Conservation (phyloP, 441 rosid genomes). For the Lepidium campestre region DNA sequence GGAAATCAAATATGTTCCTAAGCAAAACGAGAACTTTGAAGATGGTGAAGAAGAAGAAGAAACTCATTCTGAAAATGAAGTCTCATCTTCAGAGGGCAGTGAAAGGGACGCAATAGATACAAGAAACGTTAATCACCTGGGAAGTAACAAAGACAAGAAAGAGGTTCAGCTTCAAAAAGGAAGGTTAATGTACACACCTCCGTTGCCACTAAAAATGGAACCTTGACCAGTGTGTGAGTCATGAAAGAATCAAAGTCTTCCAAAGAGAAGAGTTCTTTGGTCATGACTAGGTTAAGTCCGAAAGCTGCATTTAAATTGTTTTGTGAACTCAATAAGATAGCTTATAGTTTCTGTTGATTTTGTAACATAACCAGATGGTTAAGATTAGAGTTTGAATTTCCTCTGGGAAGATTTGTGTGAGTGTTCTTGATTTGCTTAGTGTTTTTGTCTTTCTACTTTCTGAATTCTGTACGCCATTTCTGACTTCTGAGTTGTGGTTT, state of each 20-base stretch:
- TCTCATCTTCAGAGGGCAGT: slow-evolving; percentile 29
- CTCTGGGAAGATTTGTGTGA: not conserved
- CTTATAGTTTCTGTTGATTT: not conserved
- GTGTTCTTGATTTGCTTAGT: slow-evolving; percentile 3
- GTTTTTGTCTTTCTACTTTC: not conserved
- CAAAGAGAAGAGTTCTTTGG: not conserved
- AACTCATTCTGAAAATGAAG: slow-evolving; percentile 25
- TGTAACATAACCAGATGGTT: slow-evolving; percentile 17
- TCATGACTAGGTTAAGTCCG: not conserved
- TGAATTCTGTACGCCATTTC: not conserved
- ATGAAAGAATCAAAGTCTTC: slow-evolving; percentile 25
- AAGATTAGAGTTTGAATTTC: slow-evolving; percentile 1
- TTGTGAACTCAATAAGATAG: not conserved
- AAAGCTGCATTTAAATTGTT: slow-evolving; percentile 5
- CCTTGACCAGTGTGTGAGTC: slow-evolving; percentile 33
- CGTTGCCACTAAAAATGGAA: slow-evolving; percentile 80
- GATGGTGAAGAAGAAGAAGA: slow-evolving; percentile 29
- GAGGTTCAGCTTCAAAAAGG: slow-evolving; percentile 30
- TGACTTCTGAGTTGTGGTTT: not conserved
- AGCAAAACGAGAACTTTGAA: slow-evolving; percentile 26
- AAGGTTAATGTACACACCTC: slow-evolving; percentile 53
- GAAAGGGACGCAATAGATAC: slow-evolving; percentile 22
- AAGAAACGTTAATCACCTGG: slow-evolving; percentile 17
- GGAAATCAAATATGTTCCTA: slow-evolving; percentile 31
- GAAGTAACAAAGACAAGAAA: slow-evolving; percentile 8